Evolutionary conservation across 371 early-diverging fungal genomes (phyloP).

Genomic region (Mucor sp.): DNA sequence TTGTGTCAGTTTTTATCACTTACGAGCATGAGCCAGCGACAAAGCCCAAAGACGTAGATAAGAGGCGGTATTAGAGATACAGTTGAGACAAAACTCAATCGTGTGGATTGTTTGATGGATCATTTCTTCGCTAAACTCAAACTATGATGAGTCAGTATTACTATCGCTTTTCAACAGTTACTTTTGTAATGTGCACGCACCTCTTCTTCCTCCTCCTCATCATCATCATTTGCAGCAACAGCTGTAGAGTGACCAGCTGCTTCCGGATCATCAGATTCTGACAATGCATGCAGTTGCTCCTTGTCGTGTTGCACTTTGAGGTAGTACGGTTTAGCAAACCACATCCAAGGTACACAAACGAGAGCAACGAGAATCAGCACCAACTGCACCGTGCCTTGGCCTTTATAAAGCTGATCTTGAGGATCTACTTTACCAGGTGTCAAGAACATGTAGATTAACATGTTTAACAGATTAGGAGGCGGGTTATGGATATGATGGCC

Average conservation of each 20-base stretch:
- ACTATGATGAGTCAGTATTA: constrained; percentile 47
- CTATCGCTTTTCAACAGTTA: too few species aligned
- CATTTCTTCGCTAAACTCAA: constrained; percentile 94
- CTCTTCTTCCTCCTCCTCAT: constrained; percentile 48
- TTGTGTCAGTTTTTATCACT: constrained; percentile 16
- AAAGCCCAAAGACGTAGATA: constrained; percentile 99
- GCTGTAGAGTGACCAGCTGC: constrained; percentile 22
- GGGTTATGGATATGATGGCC: constrained; percentile 71
- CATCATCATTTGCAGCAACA: constrained; percentile 45
- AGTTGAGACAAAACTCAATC: constrained; percentile 98
- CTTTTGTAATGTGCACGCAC: too few species aligned
- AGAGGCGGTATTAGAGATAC: constrained; percentile 99
- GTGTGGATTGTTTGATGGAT: constrained; percentile 99
- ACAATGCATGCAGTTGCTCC: constrained; percentile 70
- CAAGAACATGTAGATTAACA: constrained; percentile 99
- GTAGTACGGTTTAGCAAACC: constrained; percentile 93
- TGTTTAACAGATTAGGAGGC: constrained; percentile 96
- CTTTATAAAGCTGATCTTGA: constrained; percentile 76
- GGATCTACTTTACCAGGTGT: constrained; percentile 88
- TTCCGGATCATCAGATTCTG: constrained; percentile 31
- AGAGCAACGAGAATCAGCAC: constrained; percentile 86
- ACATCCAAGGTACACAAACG: constrained; percentile 98
- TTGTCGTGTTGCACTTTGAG: constrained; percentile 81
- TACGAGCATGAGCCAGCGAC: constrained; percentile 98
- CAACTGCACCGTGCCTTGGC: constrained; percentile 89